Evolutionary conservation across 2,329 filamentous ascomycete genomes (phyloP).

Genomic region (Fusarium algeriense): DNA sequence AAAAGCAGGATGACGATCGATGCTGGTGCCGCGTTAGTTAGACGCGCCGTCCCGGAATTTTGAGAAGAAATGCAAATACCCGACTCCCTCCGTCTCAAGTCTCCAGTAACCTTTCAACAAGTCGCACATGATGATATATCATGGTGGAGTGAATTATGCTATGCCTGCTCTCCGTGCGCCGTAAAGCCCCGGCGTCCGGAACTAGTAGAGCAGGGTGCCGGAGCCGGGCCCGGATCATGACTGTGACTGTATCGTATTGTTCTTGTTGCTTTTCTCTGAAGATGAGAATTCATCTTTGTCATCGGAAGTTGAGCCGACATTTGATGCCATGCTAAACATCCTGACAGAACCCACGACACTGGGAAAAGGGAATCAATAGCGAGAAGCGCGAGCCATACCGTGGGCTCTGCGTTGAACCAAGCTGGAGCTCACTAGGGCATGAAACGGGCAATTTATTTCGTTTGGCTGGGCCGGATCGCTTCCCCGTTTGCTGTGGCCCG

Average conservation of each 20-base stretch:
- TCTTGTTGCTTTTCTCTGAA: conserved; percentile 17
- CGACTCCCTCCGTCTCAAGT: conserved; percentile 26
- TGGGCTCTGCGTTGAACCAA: conserved; percentile 36
- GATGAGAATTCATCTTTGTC: conserved; percentile 11
- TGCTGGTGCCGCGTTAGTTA: conserved; percentile 25
- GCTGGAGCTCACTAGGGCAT: conserved; percentile 35
- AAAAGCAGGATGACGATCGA: conserved; percentile 40
- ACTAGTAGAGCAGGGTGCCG: conserved; percentile 13
- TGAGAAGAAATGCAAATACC: conserved; percentile 5
- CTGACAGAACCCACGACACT: conserved; percentile 30
- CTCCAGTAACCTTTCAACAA: conserved; percentile 21
- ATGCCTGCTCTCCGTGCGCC: conserved; percentile 15
- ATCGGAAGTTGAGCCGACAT: conserved; percentile 37
- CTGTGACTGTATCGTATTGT: conserved; percentile 3
- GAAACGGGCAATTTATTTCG: conserved; percentile 45
- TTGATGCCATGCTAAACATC: conserved; percentile 21
- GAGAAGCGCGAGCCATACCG: conserved; percentile 40
- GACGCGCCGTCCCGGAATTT: conserved; percentile 19
- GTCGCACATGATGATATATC: conserved; percentile 34
- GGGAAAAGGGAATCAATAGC: conserved; percentile 38
- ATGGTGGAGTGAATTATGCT: conserved; percentile 19
- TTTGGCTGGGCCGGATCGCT: conserved; percentile 44
- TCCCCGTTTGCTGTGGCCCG: conserved; percentile 42
- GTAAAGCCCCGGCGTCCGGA: conserved; percentile 36
- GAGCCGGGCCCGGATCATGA: conserved; percentile 3